A percentile compares a stretch with the other conserved stretches of the same genome.
phyloP scores from a whole-genome alignment of 2,329 filamentous ascomycete genomes.

The Penicillium concentricum region DNA sequence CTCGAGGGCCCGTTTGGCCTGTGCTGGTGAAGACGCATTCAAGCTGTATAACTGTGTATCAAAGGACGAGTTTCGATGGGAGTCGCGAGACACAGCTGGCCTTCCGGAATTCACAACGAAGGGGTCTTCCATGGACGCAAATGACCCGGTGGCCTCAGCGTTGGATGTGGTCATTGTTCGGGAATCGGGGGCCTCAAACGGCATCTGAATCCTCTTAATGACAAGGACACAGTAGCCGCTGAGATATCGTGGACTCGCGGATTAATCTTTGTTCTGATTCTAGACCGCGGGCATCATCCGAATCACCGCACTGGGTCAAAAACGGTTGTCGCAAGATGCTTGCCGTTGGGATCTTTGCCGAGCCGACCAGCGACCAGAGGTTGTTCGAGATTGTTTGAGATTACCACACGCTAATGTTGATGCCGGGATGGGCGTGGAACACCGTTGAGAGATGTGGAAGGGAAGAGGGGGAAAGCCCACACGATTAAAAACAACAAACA shows the following conservation, averaged over 20 bases:
- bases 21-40: constrained; percentile 77
- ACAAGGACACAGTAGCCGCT: constrained; percentile 25
- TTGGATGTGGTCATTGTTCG: constrained; percentile 18
- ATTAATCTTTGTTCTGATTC: constrained; percentile 19
- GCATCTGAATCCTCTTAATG: constrained; percentile 21
- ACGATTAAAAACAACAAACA: constrained; percentile 17
- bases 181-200: constrained; percentile 12
- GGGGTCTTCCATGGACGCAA: constrained; percentile 51
- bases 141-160: constrained; percentile 16
- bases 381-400: constrained; percentile 10
- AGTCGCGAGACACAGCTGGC: constrained; percentile 40
- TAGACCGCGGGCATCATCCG: constrained; percentile 33
- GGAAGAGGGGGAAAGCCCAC: constrained; percentile 10
- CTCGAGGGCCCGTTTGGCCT: constrained; percentile 84
- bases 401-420: constrained; percentile 10
- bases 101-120: constrained; percentile 54
- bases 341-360: constrained; percentile 9
- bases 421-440: constrained; percentile 8
- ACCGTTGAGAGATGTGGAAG: constrained; percentile 14
- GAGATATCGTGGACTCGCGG: constrained; percentile 23
- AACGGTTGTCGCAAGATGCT: constrained; percentile 6
- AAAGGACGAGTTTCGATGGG: constrained; percentile 77
- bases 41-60: constrained; percentile 77
- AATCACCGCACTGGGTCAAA: constrained; percentile 15
- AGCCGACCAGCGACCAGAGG: constrained; percentile 35